Percentiles rank a stretch among this genome's conserved stretches.
Evolutionary conservation across 768 basidiomycete species (phyloP).

Genomic region (Tricholoma matsutake): DNA sequence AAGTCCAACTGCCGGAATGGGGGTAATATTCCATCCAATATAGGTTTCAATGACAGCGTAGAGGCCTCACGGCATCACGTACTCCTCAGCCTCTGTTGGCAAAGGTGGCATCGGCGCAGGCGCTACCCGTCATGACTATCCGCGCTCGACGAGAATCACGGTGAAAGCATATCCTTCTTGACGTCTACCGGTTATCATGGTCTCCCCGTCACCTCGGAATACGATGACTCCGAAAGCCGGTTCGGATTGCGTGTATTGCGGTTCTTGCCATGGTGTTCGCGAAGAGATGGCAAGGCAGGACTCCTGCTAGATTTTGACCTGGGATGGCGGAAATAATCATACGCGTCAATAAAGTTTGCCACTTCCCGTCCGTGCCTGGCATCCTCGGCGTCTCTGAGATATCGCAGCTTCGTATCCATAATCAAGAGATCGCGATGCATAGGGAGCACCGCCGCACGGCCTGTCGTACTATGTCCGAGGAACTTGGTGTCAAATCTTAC

Average conservation of each 20-base stretch:
- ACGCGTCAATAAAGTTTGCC: slow-evolving; percentile 53
- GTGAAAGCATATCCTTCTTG: slow-evolving; percentile 37
- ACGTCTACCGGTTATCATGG: slow-evolving; percentile 58
- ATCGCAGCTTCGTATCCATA: slow-evolving; percentile 49
- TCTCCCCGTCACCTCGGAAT: slow-evolving; percentile 65
- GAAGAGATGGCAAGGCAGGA: slow-evolving; percentile 40
- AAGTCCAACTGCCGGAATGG: slow-evolving; percentile 46
- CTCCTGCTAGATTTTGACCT: slow-evolving; percentile 34
- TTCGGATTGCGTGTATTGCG: slow-evolving; percentile 19
- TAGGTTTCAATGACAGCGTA: slow-evolving; percentile 27
- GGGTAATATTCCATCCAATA: slow-evolving; percentile 43
- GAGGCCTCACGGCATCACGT: slow-evolving; percentile 47
- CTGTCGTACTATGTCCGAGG: slow-evolving; percentile 44
- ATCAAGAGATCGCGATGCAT: slow-evolving; percentile 20
- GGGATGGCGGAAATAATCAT: slow-evolving; percentile 39
- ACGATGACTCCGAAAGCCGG: slow-evolving; percentile 51
- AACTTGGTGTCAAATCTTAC: slow-evolving; percentile 54
- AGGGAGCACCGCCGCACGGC: slow-evolving; percentile 15
- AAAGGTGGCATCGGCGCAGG: slow-evolving; percentile 16
- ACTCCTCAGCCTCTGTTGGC: slow-evolving; percentile 58
- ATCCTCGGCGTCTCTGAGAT: slow-evolving; percentile 48
- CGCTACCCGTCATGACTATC: slow-evolving; percentile 20
- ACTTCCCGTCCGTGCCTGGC: slow-evolving; percentile 45
- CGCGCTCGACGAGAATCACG: slow-evolving; percentile 49
- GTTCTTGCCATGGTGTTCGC: slow-evolving; percentile 7